Evolutionary conservation across 208 protist genomes (phyloP), one percentile per base, ranked within the genome.

Genomic region (Wallacemonas sp.): DNA sequence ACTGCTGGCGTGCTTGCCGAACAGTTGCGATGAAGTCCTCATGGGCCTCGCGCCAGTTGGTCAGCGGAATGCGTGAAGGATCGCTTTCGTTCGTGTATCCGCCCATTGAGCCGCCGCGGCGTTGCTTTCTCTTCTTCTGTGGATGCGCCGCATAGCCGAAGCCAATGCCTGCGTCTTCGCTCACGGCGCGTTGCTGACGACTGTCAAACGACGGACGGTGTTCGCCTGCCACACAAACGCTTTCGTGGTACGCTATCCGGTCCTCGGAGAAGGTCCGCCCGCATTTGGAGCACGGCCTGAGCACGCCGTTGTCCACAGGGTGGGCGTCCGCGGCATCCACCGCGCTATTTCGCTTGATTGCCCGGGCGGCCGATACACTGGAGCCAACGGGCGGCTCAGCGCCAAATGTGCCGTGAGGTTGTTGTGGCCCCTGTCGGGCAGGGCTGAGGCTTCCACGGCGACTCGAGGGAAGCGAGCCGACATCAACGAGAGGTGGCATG

Each of bases 231-330:
- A 88, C 87, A 78, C 94, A 98, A 17, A 94, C 87, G 49, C 85
- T 92, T 61, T 97, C 92, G 78, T 98, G 94, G 68, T 96, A 95
- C 14, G 72, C 58, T 30, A 97, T 84, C 39, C 94, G 87, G 68
- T 97, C 90, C 65, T 78, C 91, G 52, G 88, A 80, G 72, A 98
- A 98, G 43, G 34, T 86, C 27, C 94, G 80, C 12, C 89, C 89
- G 47, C 94, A 98, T 58, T 83, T 85, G 43, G 75, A 76, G 74
- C 94, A 98, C n/a, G 85, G 83, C 64, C 93, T 86, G 17, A 93
- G 76, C 61, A 92, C 90, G 33, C 70, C 54, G 66, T 89, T 91
- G 16, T 47, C 66, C 21, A 64, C 70, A 11, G 72, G 47, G 26
- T 17, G 24, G 14, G 32, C 52, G 12, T 34, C 29, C 14, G 43